A percentile compares a stretch with the other conserved stretches of the same genome.
Evolutionary conservation across 208 protist genomes (phyloP).

Genomic region (Naegleria fowleri): DNA sequence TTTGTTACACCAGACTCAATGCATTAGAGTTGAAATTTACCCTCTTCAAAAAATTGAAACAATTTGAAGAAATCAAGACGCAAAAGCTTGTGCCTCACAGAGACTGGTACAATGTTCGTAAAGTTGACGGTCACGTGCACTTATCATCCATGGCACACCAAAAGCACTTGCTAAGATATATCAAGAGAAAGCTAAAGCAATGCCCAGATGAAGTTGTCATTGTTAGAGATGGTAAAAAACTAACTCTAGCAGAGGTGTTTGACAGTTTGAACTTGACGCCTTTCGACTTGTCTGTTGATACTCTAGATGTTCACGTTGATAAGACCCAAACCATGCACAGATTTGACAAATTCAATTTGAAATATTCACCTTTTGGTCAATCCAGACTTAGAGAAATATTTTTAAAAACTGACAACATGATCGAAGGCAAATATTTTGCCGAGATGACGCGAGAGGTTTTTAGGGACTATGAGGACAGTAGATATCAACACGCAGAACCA

Average conservation of each 20-base stretch:
- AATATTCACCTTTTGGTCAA: constrained; percentile 94
- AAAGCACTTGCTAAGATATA: constrained; percentile 84
- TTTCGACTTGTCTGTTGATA: constrained; percentile 84
- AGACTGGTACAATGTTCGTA: constrained; percentile 87
- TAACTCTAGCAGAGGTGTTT: constrained; percentile 58
- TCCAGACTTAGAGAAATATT: constrained; percentile 87
- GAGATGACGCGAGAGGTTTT: constrained; percentile 91
- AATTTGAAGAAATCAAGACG: constrained; percentile 66
- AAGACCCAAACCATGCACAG: constrained; percentile 85
- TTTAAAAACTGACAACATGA: constrained; percentile 97
- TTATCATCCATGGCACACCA: constrained; percentile 87
- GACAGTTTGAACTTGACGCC: constrained; percentile 46
- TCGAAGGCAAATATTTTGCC: constrained; percentile 93
- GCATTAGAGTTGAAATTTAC: constrained; percentile 82
- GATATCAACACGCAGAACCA: constrained; percentile 89
- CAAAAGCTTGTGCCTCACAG: constrained; percentile 72
- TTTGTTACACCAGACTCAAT: constrained; percentile 76
- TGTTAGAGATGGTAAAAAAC: constrained; percentile 50
- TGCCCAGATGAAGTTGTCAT: constrained; percentile 81
- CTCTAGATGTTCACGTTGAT: constrained; percentile 90
- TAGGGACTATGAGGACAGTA: constrained; percentile 82
- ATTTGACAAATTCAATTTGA: constrained; percentile 99
- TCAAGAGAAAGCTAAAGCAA: constrained; percentile 80
- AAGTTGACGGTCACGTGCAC: constrained; percentile 95
- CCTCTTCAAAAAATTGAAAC: constrained; percentile 84